A percentile compares a stretch with the other conserved stretches of the same genome.
phyloP scores from a whole-genome alignment of 1,139 yeast species.

The Arxiozyma telluris region DNA sequence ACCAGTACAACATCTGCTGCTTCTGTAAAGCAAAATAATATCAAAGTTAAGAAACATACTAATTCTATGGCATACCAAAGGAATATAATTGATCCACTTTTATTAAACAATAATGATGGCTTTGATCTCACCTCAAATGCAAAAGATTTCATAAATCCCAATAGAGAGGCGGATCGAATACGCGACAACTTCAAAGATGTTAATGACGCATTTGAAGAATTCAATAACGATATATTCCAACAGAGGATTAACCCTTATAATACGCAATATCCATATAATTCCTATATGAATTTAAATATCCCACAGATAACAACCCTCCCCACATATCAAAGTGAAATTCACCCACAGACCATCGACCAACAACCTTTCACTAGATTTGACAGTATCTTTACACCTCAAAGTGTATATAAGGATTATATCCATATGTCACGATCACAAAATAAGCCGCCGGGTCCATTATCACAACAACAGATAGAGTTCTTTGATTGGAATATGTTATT shows the following conservation, averaged over 20 bases:
- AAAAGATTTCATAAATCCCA: neutral
- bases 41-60: neutral
- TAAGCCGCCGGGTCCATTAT: neutral
- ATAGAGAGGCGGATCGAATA: neutral
- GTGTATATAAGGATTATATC: conserved; percentile 9
- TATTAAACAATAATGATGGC: neutral
- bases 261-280: neutral
- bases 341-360: conserved; percentile 9
- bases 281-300: conserved; percentile 1
- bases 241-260: neutral
- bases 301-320: neutral
- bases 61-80: neutral
- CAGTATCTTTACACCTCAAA: conserved; percentile 9
- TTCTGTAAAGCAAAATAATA: neutral
- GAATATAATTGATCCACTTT: neutral
- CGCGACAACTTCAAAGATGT: neutral
- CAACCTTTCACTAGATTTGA: conserved; percentile 9
- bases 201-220: neutral
- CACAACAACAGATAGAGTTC: conserved; percentile 10
- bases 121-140: neutral
- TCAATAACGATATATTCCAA: neutral
- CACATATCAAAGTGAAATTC: conserved; percentile 5
- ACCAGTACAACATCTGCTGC: neutral
- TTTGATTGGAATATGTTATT: conserved; percentile 16
- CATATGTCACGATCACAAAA: conserved; percentile 3